Conservation (phyloP, 2,329 filamentous ascomycete genomes). For the Sphaerostilbella broomeana region DNA sequence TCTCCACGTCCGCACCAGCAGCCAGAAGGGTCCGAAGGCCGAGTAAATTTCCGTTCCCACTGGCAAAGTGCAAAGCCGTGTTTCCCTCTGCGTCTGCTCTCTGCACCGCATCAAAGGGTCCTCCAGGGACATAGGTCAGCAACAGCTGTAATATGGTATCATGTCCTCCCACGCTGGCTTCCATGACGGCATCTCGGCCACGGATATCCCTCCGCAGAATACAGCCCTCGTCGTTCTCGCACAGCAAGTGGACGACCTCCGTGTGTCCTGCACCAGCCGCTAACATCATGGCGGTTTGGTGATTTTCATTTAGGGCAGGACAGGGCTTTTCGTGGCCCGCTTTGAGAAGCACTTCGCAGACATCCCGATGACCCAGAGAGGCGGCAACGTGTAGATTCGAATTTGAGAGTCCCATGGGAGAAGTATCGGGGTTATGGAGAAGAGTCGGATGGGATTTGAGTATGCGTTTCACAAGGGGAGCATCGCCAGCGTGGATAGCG, state of each 20-base stretch:
- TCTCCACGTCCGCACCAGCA: slow-evolving; percentile 68
- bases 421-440: slow-evolving; percentile 73
- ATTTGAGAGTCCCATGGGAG: slow-evolving; percentile 63
- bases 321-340: slow-evolving; percentile 67
- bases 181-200: slow-evolving; percentile 68
- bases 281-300: slow-evolving; percentile 77
- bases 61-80: slow-evolving; percentile 81
- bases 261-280: slow-evolving; percentile 64
- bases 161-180: slow-evolving; percentile 53
- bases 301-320: slow-evolving; percentile 69
- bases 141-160: slow-evolving; percentile 60
- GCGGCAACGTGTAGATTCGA: slow-evolving; percentile 79
- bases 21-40: slow-evolving; percentile 70
- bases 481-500: slow-evolving; percentile 70
- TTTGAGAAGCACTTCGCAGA: slow-evolving; percentile 64
- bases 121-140: slow-evolving; percentile 53
- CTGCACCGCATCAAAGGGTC: slow-evolving; percentile 46
- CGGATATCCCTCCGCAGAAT: slow-evolving; percentile 59
- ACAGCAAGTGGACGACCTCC: slow-evolving; percentile 66
- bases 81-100: slow-evolving; percentile 67
- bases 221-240: slow-evolving; percentile 53
- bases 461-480: slow-evolving; percentile 67
- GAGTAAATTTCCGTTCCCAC: slow-evolving; percentile 71
- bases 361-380: slow-evolving; percentile 60
- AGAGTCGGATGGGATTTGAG: slow-evolving; percentile 63